A percentile compares a stretch with the other conserved stretches of the same genome.
Evolutionary conservation across 108 stramenopile species (phyloP).

Genomic region (Fragilariopsis cylindrus): DNA sequence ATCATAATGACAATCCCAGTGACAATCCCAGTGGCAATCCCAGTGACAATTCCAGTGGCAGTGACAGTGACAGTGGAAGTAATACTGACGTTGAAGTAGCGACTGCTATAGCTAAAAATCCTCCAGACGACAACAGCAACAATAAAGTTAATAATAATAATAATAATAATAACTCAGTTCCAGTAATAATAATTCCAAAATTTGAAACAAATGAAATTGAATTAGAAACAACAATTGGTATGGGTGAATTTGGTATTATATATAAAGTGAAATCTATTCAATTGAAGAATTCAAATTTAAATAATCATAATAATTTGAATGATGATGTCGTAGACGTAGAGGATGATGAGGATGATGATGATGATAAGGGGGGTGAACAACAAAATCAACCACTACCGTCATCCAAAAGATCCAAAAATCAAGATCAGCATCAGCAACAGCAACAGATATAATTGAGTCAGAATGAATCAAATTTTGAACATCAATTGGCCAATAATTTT

Average conservation of each 20-base stretch:
- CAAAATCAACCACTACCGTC: no score
- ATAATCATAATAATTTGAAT: not conserved
- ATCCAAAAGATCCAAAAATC: no score
- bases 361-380: no score
- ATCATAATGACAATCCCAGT: no score
- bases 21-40: no score
- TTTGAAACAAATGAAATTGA: slow-evolving; percentile 24
- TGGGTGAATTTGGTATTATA: slow-evolving; percentile 39
- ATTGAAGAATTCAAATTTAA: not conserved
- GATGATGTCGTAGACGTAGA: not conserved
- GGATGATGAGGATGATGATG: not conserved
- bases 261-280: slow-evolving; percentile 18
- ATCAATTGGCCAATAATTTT: no score
- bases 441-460: no score
- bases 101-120: no score
- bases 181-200: not conserved
- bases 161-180: no score
- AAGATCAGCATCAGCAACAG: no score
- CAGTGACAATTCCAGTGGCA: no score
- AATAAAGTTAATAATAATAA: not conserved
- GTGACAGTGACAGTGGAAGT: not conserved
- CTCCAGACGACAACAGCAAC: not conserved
- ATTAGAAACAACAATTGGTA: slow-evolving; percentile 28
- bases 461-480: no score
- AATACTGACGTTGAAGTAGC: not conserved